Evolutionary conservation across 176 grass and related monocot genomes (phyloP), one percentile per base, ranked within the genome.

Genomic region (Phragmites australis): DNA sequence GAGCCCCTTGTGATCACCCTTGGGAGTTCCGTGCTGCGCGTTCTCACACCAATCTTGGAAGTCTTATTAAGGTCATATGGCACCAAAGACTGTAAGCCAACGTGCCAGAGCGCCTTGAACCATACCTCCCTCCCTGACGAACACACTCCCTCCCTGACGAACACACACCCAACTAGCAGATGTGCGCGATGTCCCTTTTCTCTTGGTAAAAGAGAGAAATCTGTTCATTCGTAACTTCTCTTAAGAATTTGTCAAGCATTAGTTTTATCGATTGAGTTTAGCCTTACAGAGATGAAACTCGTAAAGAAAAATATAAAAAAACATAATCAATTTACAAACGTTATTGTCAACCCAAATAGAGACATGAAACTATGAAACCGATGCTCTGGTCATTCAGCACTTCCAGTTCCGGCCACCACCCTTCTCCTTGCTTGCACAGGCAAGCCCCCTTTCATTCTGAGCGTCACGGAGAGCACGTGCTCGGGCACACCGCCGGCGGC

Each of bases 371-470:
- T 19, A 52, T 19, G 61, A 37, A 21, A 8, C 51, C 3, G 40
- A 14, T 5, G 10, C 18, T 25, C 22, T 68, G 65, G 22, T 75
- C 53, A 59, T 17, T 44, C 22, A 25, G 52, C 53, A 59, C 32
- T 6, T 26, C 0, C 52, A 58, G n/a, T 5, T 26, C 0, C 52
- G 43, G n/a, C 5, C 3, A 40, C 0, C 51, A 41, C 6, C 56
- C 31, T 74, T 56, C 7, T 74, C 45, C 40, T 59, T 29, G 77
- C 31, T 29, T 66, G 69, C 54, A 84, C 58, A 5, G 56, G 62
- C 58, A 84, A 25, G 40, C 82, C 82, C 1, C 49, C 69, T 30
- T 86, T 79, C 51, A 86, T 73, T 27, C 75, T 86, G 44, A 80
- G 57, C 21, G 76, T 74, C 19, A 73, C 47, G 5, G 84, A 86